Conservation (phyloP, 768 basidiomycete species). For the Boletus coccyginus region DNA sequence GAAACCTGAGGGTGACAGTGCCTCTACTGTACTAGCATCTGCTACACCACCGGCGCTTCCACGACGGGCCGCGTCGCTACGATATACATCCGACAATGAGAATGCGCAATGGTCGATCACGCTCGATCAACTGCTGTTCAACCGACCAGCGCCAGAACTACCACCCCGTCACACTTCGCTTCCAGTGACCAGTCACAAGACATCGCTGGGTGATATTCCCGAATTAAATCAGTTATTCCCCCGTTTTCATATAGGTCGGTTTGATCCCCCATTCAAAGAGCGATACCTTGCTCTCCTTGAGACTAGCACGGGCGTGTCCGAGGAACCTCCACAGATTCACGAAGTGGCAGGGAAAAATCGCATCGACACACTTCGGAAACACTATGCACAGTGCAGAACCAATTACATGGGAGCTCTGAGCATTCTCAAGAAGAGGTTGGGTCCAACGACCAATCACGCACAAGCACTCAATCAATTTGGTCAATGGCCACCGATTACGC, state of each 20-base stretch:
- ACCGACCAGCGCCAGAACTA: background rate
- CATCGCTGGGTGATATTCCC: background rate
- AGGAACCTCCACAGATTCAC: background rate
- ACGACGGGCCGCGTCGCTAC: fast-evolving
- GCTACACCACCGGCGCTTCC: background rate
- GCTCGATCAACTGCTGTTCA: background rate
- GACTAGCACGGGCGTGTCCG: background rate
- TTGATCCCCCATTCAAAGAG: background rate
- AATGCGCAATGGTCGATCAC: background rate
- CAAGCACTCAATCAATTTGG: background rate
- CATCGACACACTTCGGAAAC: background rate
- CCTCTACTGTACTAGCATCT: no score
- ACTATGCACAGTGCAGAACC: background rate
- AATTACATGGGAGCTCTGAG: background rate
- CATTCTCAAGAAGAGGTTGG: background rate
- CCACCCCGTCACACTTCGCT: background rate
- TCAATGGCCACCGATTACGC: background rate
- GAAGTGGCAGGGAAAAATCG: background rate
- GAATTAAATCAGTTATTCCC: background rate
- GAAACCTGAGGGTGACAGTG: no score
- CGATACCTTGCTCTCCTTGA: background rate
- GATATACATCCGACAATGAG: background rate
- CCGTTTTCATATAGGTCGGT: background rate
- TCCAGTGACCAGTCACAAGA: no score
- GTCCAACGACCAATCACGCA: constrained; percentile 6